These are phyloP conservation scores for Neurospora sp. DNA, from an alignment of 495 filamentous ascomycete species.

Conservation along the genomic window DNA sequence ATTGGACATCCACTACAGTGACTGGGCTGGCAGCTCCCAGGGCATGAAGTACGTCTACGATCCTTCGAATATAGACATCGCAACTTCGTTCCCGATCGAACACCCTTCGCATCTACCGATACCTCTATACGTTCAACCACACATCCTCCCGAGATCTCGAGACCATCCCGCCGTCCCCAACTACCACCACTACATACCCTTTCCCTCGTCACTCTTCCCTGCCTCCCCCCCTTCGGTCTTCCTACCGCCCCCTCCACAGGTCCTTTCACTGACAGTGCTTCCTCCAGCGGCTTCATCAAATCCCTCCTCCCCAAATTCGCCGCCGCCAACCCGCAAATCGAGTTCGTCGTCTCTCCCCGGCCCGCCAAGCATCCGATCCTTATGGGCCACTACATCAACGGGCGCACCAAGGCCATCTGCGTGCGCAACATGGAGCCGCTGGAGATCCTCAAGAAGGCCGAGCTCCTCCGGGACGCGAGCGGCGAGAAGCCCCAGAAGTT, in stretches of 20 bases:
- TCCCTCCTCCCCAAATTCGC: slow-evolving; percentile 68
- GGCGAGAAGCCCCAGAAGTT: slow-evolving; percentile 73
- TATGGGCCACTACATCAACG: slow-evolving; percentile 82
- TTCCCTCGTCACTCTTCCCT: background rate
- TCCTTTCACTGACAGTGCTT: too few relatives aligned
- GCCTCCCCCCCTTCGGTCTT: too few relatives aligned
- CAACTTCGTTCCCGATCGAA: background rate
- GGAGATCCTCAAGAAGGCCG: slow-evolving; percentile 74
- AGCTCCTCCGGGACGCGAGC: slow-evolving; percentile 69
- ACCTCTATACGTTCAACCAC: too few relatives aligned
- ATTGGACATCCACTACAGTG: slow-evolving; percentile 93
- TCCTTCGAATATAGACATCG: background rate
- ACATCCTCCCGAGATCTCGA: too few relatives aligned
- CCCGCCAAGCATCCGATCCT: slow-evolving; percentile 81
- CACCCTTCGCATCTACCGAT: background rate
- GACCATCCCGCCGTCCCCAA: too few relatives aligned
- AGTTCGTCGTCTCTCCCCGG: slow-evolving; percentile 81
- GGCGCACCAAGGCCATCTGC: slow-evolving; percentile 74
- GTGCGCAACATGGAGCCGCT: slow-evolving; percentile 73
- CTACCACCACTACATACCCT: too few relatives aligned
- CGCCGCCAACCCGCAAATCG: slow-evolving; percentile 71
- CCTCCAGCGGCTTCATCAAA: slow-evolving; percentile 64
- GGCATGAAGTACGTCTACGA: slow-evolving; percentile 75
- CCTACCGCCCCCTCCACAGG: too few relatives aligned
- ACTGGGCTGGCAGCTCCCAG: slow-evolving; percentile 79